Percentiles rank a stretch among this genome's conserved stretches.
phyloP scores from a whole-genome alignment of 495 filamentous ascomycete species.

The Penicillium mononematosum region DNA sequence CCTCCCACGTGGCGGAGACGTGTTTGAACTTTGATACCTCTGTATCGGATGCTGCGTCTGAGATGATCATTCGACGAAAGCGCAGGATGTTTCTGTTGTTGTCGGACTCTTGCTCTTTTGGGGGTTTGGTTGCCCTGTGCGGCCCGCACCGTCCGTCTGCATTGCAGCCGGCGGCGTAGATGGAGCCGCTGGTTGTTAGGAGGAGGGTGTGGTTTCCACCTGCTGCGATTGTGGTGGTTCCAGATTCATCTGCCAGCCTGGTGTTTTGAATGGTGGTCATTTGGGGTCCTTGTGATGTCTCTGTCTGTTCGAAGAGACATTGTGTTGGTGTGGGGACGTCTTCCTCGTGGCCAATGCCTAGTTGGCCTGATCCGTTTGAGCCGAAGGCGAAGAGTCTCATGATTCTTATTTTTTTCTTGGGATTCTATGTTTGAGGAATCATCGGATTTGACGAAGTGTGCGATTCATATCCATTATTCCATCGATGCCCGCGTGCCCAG shows the following conservation, averaged over 20 bases:
- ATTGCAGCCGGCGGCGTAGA: conserved; percentile 64
- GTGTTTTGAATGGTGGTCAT: not conserved
- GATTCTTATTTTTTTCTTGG: not conserved
- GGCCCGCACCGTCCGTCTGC: conserved; percentile 48
- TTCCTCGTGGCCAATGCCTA: conserved; percentile 72
- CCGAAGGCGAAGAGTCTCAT: conserved; percentile 76
- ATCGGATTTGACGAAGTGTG: not conserved
- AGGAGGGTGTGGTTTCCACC: conserved; percentile 90
- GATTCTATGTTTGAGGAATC: conserved; percentile 2
- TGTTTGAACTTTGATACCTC: conserved; percentile 29
- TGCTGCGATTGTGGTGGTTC: conserved; percentile 53
- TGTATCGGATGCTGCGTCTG: conserved; percentile 10
- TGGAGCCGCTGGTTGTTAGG: conserved; percentile 52
- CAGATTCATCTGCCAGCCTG: not conserved
- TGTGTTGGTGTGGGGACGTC: conserved; percentile 68
- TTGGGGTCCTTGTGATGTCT: not conserved
- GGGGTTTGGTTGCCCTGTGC: not conserved
- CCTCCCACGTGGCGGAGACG: conserved; percentile 74
- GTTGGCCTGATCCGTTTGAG: conserved; percentile 86
- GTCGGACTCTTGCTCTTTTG: not conserved
- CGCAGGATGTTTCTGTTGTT: conserved; percentile 12
- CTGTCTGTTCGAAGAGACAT: conserved; percentile 48
- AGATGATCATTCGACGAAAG: conserved; percentile 32
- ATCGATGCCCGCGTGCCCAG: not conserved
- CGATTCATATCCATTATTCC: not conserved